A percentile compares a stretch with the other conserved stretches of the same genome.
phyloP scores from a whole-genome alignment of 2,329 filamentous ascomycete species.

The Alternaria panax region DNA sequence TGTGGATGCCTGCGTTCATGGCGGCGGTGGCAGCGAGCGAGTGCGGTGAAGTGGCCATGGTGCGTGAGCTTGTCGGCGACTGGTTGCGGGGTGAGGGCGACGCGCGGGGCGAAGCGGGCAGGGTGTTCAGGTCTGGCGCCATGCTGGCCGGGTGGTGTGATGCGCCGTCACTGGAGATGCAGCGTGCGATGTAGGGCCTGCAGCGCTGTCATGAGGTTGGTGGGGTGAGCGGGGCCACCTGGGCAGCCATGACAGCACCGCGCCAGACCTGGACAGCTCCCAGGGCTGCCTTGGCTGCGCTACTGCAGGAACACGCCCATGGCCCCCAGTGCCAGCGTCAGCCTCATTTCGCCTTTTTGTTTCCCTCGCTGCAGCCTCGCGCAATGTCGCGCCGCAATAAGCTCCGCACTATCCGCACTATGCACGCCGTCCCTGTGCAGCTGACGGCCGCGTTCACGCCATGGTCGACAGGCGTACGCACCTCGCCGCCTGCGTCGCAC shows the following conservation, averaged over 20 bases:
- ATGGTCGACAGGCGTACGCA: conserved; percentile 9
- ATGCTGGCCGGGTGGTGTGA: conserved; percentile 17
- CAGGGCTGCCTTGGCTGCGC: not conserved
- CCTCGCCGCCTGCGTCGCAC: conserved; percentile 15
- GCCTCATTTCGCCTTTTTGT: not conserved
- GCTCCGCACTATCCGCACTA: conserved; percentile 2
- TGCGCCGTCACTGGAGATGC: not conserved
- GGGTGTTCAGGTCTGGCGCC: conserved; percentile 66
- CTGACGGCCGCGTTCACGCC: not conserved
- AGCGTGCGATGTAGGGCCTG: not conserved
- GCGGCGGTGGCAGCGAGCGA: conserved; percentile 79
- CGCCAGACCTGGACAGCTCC: not conserved
- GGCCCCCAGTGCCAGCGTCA: not conserved
- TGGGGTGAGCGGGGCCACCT: conserved; percentile 11
- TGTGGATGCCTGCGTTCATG: conserved; percentile 77
- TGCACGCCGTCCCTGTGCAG: not conserved
- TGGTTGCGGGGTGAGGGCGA: conserved; percentile 40
- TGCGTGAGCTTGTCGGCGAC: conserved; percentile 51
- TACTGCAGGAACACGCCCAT: conserved; percentile 10
- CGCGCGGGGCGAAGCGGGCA: conserved; percentile 59
- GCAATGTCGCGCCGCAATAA: conserved; percentile 2
- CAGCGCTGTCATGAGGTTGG: not conserved
- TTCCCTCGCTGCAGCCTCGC: not conserved
- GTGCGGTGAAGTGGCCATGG: conserved; percentile 66
- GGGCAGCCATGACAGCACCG: not conserved